Conservation (phyloP, 164 flowering plant species). For the Nymphaea colorata region DNA sequence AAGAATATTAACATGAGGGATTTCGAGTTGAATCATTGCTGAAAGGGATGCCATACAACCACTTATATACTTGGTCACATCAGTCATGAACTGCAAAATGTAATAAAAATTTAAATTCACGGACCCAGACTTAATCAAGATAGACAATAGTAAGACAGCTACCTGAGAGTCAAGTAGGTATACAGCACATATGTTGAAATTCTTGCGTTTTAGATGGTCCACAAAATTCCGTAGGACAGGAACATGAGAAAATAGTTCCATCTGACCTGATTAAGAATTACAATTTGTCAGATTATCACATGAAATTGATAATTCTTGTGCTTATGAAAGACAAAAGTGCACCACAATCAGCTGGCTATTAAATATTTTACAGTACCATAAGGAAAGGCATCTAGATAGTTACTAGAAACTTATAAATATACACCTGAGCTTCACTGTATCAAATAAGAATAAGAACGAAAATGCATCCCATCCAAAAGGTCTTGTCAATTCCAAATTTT, state of each 20-base stretch:
- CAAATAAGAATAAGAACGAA: background rate
- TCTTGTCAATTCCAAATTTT: background rate
- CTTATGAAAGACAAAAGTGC: too few relatives aligned
- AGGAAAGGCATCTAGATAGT: too few relatives aligned
- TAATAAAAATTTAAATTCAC: background rate
- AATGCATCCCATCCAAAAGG: background rate
- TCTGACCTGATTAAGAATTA: conserved; percentile 44
- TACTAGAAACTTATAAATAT: too few relatives aligned
- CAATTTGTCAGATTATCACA: background rate
- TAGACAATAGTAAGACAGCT: background rate
- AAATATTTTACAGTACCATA: too few relatives aligned
- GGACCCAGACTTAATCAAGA: too few relatives aligned
- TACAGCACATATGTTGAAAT: conserved; percentile 89
- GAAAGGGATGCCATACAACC: conserved; percentile 98
- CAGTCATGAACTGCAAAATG: conserved; percentile 68
- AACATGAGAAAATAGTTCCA: conserved; percentile 85
- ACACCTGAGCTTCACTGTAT: too few relatives aligned
- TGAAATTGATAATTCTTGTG: too few relatives aligned
- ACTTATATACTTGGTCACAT: conserved; percentile 93
- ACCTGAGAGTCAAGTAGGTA: conserved; percentile 99
- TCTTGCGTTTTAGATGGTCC: conserved; percentile 76
- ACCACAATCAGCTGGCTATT: too few relatives aligned
- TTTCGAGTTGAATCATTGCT: conserved; percentile 93
- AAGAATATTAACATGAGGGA: conserved; percentile 88
- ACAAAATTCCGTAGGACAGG: conserved; percentile 81